These are phyloP conservation scores for Neurospora tetraspora DNA, from an alignment of 495 filamentous ascomycete genomes.

Conservation along the genomic window DNA sequence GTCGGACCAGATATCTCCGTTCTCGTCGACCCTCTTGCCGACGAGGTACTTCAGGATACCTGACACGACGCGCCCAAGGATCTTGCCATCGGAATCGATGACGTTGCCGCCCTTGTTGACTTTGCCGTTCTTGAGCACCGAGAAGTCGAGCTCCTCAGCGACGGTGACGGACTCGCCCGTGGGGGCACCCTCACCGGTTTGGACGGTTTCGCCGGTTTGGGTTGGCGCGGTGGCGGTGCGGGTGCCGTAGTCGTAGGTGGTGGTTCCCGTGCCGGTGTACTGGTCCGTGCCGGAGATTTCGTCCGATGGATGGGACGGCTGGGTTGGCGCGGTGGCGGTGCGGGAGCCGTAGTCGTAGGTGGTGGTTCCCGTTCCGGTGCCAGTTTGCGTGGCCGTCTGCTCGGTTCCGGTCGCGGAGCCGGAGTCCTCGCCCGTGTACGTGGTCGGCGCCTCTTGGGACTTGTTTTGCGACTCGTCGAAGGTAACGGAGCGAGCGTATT, in stretches of 20 bases:
- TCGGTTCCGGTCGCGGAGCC: neutral
- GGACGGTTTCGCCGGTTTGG: neutral
- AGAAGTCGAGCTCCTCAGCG: constrained; percentile 43
- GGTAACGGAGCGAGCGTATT: neutral
- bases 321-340: neutral
- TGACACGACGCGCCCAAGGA: constrained; percentile 58
- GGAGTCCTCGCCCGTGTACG: neutral
- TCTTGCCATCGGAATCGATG: constrained; percentile 57
- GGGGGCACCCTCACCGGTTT: neutral
- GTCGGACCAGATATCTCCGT: constrained; percentile 69
- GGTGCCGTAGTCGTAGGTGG: neutral
- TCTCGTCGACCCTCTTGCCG: constrained; percentile 57
- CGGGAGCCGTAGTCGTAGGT: neutral
- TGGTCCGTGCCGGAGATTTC: neutral
- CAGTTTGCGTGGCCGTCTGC: neutral
- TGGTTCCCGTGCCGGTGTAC: neutral
- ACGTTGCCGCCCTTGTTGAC: constrained; percentile 78
- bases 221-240: neutral
- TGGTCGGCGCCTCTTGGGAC: neutral
- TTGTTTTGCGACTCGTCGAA: neutral
- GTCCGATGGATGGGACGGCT: neutral
- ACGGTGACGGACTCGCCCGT: constrained; percentile 5
- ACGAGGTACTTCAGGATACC: constrained; percentile 58
- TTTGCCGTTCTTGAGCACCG: constrained; percentile 51
- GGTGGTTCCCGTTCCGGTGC: neutral